Evolutionary conservation across 1,139 yeast species (phyloP).

Genomic region (Debaryomycetaceae sp.): DNA sequence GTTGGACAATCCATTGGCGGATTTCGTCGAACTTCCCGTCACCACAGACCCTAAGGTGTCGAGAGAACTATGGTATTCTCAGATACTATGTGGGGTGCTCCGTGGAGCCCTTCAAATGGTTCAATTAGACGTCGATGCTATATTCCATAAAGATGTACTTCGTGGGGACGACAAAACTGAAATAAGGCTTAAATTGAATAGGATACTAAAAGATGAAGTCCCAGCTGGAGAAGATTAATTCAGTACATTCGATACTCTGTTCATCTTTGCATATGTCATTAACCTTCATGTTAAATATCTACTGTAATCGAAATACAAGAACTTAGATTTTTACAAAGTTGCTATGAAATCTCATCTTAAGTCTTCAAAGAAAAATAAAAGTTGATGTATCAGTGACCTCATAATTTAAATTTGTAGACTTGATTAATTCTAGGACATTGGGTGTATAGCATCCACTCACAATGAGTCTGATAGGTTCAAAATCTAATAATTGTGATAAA

Average conservation of each 20-base stretch:
- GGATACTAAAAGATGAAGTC: constrained; percentile 83
- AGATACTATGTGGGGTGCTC: constrained; percentile 83
- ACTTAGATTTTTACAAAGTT: background rate
- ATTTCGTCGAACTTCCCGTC: constrained; percentile 88
- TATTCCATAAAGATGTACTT: constrained; percentile 73
- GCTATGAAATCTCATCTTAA: no score
- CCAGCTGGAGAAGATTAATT: constrained; percentile 93
- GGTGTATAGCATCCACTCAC: no score
- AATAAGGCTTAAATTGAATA: constrained; percentile 65
- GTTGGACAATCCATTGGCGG: constrained; percentile 87
- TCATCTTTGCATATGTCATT: background rate
- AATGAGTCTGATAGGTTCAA: no score
- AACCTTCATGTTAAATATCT: background rate
- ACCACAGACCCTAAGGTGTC: constrained; percentile 57
- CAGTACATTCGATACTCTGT: background rate
- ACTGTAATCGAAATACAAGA: background rate
- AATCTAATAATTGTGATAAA: no score
- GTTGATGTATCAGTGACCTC: no score
- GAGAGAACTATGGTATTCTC: constrained; percentile 87
- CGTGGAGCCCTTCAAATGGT: constrained; percentile 95
- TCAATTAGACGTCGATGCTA: constrained; percentile 84
- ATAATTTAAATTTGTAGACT: no score
- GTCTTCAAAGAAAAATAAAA: no score
- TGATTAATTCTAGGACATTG: no score
- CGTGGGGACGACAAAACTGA: constrained; percentile 86